Evolutionary conservation across 2,329 filamentous ascomycete species (phyloP).

Genomic region (Diaporthe sp.): DNA sequence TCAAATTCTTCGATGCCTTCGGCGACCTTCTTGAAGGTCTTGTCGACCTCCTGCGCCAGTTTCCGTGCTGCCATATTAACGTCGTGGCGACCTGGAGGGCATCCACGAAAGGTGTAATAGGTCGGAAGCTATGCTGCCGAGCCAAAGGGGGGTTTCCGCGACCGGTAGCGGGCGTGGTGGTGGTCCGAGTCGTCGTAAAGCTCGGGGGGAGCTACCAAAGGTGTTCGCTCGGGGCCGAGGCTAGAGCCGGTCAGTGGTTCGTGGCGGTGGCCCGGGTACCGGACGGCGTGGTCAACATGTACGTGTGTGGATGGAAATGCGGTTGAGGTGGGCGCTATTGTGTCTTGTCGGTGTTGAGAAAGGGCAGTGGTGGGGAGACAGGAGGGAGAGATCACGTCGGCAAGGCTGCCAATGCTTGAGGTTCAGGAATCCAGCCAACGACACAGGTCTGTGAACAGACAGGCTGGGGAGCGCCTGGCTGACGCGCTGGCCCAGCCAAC

Average conservation of each 20-base stretch:
- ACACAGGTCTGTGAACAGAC: background rate
- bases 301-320: background rate
- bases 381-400: slow-evolving; percentile 20
- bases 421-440: slow-evolving; percentile 9
- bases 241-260: background rate
- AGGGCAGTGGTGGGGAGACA: background rate
- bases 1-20: slow-evolving; percentile 96
- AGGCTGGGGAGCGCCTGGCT: slow-evolving; percentile 1
- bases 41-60: slow-evolving; percentile 97
- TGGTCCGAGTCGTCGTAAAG: background rate
- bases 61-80: slow-evolving; percentile 91
- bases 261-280: background rate
- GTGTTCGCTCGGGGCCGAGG: background rate
- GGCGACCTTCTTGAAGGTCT: slow-evolving; percentile 98
- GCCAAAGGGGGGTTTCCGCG: background rate
- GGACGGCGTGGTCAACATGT: background rate
- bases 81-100: slow-evolving; percentile 38
- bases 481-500: background rate
- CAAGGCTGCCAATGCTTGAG: slow-evolving; percentile 28
- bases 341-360: background rate
- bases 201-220: background rate
- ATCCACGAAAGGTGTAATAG: slow-evolving; percentile 38
- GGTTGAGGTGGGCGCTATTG: background rate
- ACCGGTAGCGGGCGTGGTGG: background rate
- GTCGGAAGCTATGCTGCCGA: slow-evolving; percentile 34